Percentiles rank a stretch among this genome's conserved stretches.
Conservation (phyloP, 257 asterid species). For the Haberlea rhodopensis region DNA sequence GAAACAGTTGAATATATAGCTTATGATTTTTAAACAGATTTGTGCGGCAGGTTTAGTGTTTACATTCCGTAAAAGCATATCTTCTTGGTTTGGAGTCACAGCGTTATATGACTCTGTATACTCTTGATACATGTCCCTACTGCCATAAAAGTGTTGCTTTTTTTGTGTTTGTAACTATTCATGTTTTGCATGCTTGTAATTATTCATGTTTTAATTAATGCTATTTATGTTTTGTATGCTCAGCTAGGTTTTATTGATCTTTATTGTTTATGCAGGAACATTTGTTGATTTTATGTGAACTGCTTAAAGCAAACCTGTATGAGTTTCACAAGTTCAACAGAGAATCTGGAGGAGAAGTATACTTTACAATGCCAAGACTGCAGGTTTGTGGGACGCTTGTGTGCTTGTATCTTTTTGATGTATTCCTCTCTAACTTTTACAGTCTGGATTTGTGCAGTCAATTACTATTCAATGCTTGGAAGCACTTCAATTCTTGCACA, state of each 20-base stretch:
- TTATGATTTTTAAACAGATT: neutral
- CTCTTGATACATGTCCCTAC: neutral
- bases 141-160: neutral
- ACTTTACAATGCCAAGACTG: constrained; percentile 97
- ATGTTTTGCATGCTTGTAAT: neutral
- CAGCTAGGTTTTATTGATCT: constrained; percentile 11
- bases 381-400: constrained; percentile 57
- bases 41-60: constrained; percentile 1
- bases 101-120: neutral
- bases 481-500: constrained; percentile 87
- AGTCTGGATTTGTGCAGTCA: constrained; percentile 54
- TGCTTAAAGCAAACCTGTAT: constrained; percentile 93
- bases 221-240: constrained; percentile 20
- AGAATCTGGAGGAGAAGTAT: constrained; percentile 99
- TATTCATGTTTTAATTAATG: neutral
- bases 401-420: constrained; percentile 20
- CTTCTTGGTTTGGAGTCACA: neutral
- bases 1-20: neutral
- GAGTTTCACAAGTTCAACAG: constrained; percentile 96
- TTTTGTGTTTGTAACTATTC: constrained; percentile 12
- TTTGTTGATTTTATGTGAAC: constrained; percentile 90
- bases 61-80: neutral
- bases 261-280: constrained; percentile 67
- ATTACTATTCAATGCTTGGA: constrained; percentile 97
- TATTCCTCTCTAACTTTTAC: constrained; percentile 26